Evolutionary conservation across 2,329 filamentous ascomycete species (phyloP), one percentile per base, ranked within the genome.

Genomic region (Phyllosticta paracitricarpa): DNA sequence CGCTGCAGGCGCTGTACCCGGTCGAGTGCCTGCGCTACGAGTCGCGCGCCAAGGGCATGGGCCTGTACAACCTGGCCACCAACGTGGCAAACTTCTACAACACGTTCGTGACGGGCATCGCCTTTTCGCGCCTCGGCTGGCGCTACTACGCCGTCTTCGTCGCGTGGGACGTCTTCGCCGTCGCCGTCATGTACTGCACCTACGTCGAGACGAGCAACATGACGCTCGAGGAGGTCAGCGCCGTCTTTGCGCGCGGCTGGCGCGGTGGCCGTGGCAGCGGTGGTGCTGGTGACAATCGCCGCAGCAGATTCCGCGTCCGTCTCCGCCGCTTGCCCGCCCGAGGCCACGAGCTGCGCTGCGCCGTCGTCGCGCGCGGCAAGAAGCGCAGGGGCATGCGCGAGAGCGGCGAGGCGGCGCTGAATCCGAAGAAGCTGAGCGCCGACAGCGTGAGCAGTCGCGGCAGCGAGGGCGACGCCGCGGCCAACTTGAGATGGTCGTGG

Each of bases 21-120:
- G 77, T 79, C n/a, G 78, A 81, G 64, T 78, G 76, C 65, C 69
- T 81, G 17, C 72, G 75, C 5, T 79, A 79, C 62, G 76, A 78
- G 62, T 76, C 70, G 0, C 71, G 78, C 17, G 78, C 78, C 2
- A 81, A 80, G 64, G 78, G 78, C 2, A 79, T 79, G 73, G 76
- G 75, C 6, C 73, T 78, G 64, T 78, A 78, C 64, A 77, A 78
- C 55, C 72, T 79, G 61, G 75, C 74, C 66, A 75, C 77, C 58
- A 79, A 79, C 58, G 68, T 78, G 59, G 75, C 76, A 4, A 69
- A 70, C 22, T 77, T 79, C 61, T 77, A 77, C 64, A 78, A 78
- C 62, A 77, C 75, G 0, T 79, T 78, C 63, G 77, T 77, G 0
- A 76, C 67, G 63, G 75, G 75, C 3, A 75, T 75, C 61, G 73